Evolutionary conservation across 148 eudicot genomes (phyloP).

Genomic region (Cornus kousa): DNA sequence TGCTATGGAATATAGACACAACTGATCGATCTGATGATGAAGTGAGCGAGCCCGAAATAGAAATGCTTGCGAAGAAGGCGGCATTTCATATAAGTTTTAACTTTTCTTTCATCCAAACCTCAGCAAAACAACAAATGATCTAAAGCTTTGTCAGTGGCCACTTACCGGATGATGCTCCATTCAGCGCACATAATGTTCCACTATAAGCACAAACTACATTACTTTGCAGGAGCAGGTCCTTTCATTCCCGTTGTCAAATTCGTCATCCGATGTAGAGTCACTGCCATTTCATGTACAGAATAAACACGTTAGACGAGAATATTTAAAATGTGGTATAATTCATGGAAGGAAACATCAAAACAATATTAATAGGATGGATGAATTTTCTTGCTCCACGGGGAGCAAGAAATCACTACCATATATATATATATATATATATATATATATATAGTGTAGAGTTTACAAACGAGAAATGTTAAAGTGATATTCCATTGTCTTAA

Average conservation of each 20-base stretch:
- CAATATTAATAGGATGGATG: too few relatives aligned
- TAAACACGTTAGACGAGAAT: neutral
- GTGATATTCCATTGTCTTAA: neutral
- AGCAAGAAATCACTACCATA: too few relatives aligned
- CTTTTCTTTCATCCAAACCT: slow-evolving; percentile 11
- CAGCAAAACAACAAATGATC: slow-evolving; percentile 25
- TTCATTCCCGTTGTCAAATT: slow-evolving; percentile 50
- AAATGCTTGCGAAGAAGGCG: neutral
- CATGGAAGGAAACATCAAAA: too few relatives aligned
- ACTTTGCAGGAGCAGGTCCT: slow-evolving; percentile 77
- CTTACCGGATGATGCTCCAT: slow-evolving; percentile 3
- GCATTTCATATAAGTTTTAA: slow-evolving; percentile 5
- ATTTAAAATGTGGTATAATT: too few relatives aligned
- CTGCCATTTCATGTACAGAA: slow-evolving; percentile 23
- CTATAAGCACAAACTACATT: slow-evolving; percentile 32
- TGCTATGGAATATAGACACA: slow-evolving; percentile 44
- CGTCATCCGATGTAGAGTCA: slow-evolving; percentile 68
- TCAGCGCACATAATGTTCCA: neutral
- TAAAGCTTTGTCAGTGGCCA: neutral
- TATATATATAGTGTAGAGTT: neutral
- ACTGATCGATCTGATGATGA: slow-evolving; percentile 10
- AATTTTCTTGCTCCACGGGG: too few relatives aligned
- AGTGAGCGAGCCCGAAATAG: slow-evolving; percentile 14
- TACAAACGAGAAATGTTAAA: neutral
- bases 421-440: too few relatives aligned